Evolutionary conservation across 2,329 filamentous ascomycete species (phyloP).

Genomic region (Xylaria sp.): DNA sequence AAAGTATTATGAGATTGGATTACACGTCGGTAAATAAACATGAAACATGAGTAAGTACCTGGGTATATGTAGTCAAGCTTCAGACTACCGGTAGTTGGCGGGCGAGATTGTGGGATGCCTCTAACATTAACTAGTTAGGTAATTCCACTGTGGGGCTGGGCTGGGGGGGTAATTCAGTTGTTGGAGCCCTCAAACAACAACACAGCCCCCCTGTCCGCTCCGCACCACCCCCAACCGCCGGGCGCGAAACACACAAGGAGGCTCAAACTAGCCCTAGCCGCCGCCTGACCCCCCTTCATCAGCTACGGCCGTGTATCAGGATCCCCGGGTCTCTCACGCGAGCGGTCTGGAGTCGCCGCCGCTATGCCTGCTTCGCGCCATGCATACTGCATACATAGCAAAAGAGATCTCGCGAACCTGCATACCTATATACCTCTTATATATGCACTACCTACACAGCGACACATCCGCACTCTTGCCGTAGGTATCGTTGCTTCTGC

Average conservation of each 20-base stretch:
- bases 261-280: not conserved
- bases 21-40: no score
- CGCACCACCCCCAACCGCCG: not conserved
- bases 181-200: constrained; percentile 11
- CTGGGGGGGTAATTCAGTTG: constrained; percentile 8
- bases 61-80: no score
- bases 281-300: not conserved
- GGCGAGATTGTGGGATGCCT: not conserved
- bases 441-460: not conserved
- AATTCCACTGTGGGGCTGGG: not conserved
- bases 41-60: not conserved
- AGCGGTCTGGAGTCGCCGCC: constrained; percentile 1
- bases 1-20: no score
- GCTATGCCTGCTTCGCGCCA: not conserved
- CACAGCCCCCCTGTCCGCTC: constrained; percentile 7
- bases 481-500: no score
- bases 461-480: not conserved
- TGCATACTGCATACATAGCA: not conserved
- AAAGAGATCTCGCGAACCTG: no score
- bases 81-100: no score
- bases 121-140: not conserved
- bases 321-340: constrained; percentile 10
- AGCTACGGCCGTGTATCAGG: constrained; percentile 9
- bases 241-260: constrained; percentile 19
- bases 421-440: no score